phyloP scores from a whole-genome alignment of 1,139 yeast genomes.

The Candida freyschussii region DNA sequence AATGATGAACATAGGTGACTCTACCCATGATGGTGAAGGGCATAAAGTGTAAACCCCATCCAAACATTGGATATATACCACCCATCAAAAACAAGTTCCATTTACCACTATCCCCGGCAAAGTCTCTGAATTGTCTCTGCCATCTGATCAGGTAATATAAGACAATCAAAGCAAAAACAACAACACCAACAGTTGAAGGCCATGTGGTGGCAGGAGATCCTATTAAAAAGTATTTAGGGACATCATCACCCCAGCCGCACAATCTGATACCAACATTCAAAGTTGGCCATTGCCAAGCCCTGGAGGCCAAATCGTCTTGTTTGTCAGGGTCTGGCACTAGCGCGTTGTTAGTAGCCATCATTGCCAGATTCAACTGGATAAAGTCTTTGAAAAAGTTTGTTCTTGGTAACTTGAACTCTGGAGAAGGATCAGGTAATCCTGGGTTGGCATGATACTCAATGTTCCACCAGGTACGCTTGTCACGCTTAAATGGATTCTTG shows the following conservation, averaged over 20 bases:
- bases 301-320: conserved; percentile 84
- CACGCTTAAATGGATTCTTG: conserved; percentile 71
- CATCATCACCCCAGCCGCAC: conserved; percentile 89
- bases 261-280: conserved; percentile 87
- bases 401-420: conserved; percentile 74
- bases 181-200: conserved; percentile 74
- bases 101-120: conserved; percentile 37
- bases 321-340: conserved; percentile 90
- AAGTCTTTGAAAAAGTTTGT: conserved; percentile 86
- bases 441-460: conserved; percentile 80
- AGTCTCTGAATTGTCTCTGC: conserved; percentile 87
- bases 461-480: conserved; percentile 98
- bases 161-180: conserved; percentile 54
- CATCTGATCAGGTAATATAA: conserved; percentile 69
- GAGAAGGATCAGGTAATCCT: conserved; percentile 62
- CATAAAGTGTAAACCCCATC: conserved; percentile 89
- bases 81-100: conserved; percentile 58
- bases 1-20: conserved; percentile 96
- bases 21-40: conserved; percentile 96
- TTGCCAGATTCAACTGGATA: conserved; percentile 87
- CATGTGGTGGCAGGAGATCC: conserved; percentile 95
- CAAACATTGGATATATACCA: conserved; percentile 85
- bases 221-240: conserved; percentile 77
- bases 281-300: conserved; percentile 99
- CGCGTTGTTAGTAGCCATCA: conserved; percentile 99